Conservation (phyloP, 192 early-diverging fungal species). For the Martensiomyces pterosporus region DNA sequence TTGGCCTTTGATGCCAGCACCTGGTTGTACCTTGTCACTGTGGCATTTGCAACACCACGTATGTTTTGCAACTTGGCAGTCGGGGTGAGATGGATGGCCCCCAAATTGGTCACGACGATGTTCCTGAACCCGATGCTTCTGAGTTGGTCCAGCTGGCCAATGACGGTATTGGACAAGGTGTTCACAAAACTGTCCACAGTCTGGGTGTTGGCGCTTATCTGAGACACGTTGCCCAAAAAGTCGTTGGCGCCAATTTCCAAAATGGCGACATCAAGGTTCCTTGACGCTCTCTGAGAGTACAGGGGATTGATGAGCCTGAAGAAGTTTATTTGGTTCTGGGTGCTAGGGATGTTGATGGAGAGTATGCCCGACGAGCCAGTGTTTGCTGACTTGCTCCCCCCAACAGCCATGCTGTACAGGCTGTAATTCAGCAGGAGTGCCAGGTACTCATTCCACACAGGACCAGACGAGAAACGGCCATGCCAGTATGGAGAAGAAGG, state of each 20-base stretch:
- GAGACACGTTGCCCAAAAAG: slow-evolving; percentile 5
- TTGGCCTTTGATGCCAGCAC: background rate
- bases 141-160: slow-evolving; percentile 5
- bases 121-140: slow-evolving; percentile 4
- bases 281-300: background rate
- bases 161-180: slow-evolving; percentile 2
- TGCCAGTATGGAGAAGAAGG: background rate
- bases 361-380: background rate
- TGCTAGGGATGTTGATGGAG: slow-evolving; percentile 15
- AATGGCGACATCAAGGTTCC: slow-evolving; percentile 4
- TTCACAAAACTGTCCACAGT: slow-evolving; percentile 1
- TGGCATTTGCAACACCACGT: background rate
- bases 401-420: background rate
- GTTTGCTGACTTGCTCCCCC: background rate
- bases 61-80: background rate
- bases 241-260: slow-evolving; percentile 22
- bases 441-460: background rate
- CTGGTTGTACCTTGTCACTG: background rate
- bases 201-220: background rate
- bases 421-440: background rate
- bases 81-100: slow-evolving; percentile 8
- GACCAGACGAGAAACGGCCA: background rate
- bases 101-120: slow-evolving; percentile 12
- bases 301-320: background rate
- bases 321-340: slow-evolving; percentile 11